Evolutionary conservation across 192 early-diverging fungal species (phyloP).

Genomic region (Dimargaris cristalligena): DNA sequence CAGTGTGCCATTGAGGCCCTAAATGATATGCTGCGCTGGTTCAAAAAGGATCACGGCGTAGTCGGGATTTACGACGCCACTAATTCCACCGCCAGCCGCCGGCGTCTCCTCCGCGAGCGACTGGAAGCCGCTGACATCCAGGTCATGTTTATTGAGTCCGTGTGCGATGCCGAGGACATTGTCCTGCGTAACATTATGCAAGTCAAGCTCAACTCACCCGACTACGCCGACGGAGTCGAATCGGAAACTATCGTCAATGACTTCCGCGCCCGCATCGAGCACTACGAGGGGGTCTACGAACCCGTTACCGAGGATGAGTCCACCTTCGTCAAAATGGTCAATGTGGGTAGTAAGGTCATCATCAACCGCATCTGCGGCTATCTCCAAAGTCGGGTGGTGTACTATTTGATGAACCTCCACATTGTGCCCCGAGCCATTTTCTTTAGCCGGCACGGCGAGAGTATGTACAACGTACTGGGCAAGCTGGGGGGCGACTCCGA

Average conservation of each 20-base stretch:
- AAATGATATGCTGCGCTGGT: slow-evolving; percentile 85
- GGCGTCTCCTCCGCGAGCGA: slow-evolving; percentile 52
- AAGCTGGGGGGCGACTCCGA: slow-evolving; percentile 91
- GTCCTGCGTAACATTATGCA: slow-evolving; percentile 86
- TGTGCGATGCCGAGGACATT: slow-evolving; percentile 80
- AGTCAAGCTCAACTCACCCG: slow-evolving; percentile 87
- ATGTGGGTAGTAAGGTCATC: slow-evolving; percentile 78
- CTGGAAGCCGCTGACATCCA: slow-evolving; percentile 61
- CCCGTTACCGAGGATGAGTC: slow-evolving; percentile 56
- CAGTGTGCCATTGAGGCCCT: slow-evolving; percentile 72
- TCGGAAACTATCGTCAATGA: slow-evolving; percentile 76
- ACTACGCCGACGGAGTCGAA: slow-evolving; percentile 73
- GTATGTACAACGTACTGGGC: slow-evolving; percentile 78
- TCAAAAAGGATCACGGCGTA: slow-evolving; percentile 57
- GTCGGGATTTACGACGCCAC: slow-evolving; percentile 98
- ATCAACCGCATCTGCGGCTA: slow-evolving; percentile 93
- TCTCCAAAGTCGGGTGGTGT: slow-evolving; percentile 90
- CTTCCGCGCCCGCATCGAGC: slow-evolving; percentile 78
- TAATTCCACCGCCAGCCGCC: slow-evolving; percentile 75
- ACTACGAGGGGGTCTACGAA: slow-evolving; percentile 86
- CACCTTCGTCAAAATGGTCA: slow-evolving; percentile 89
- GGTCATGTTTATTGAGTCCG: slow-evolving; percentile 91
- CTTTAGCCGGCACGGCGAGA: slow-evolving; percentile 89
- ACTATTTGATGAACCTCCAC: slow-evolving; percentile 99
- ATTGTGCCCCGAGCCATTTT: slow-evolving; percentile 86